Evolutionary conservation across 2,329 filamentous ascomycete species (phyloP), one percentile per base, ranked within the genome.

Genomic region (Penicillium sp.): DNA sequence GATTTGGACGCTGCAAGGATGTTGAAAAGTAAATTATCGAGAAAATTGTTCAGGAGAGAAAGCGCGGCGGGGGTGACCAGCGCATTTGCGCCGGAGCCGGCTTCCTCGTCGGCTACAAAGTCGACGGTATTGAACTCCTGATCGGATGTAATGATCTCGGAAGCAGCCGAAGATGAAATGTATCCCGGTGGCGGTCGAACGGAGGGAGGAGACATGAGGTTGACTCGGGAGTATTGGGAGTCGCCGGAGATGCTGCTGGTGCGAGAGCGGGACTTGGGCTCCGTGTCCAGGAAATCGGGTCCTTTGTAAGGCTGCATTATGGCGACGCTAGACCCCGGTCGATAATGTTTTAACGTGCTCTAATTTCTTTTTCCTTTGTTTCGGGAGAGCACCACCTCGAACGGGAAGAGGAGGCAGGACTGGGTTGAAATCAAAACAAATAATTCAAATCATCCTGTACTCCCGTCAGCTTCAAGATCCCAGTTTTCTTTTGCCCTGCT

Each of bases 1-100:
- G 89, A 89, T 59, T 85, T 84, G 14, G 91, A 84, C 10, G 81
- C 75, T 22, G 83, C 81, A n/a, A 98, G 80, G 52, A 97, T 86
- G 62, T 88, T 91, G 74, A 90, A 95, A 5, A 98, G 78, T 4
- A 97, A 76, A 64, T 96, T 88, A 67, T 98, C 93, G 52, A 98
- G 80, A 64, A 98, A 98, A 60, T 80, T 83, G 71, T 98, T 98
- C 63, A 96, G 80, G 8, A 95, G 78, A 34, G 78, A 77, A 29
- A 97, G 74, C 0, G 93, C 87, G 23, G 79, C 77, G 2, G 78
- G 75, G 1, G 89, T 85, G 47, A 95, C 86, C 40, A 85, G 66
- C 14, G 86, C 86, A 14, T 84, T 81, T 56, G 87, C 84, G 47
- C 78, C 77, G 4, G 80, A 79, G 1, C 80, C 77, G 55, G 84